Base-by-base conservation (phyloP, 305 asterid genomes). In the Ajuga reptans region DNA sequence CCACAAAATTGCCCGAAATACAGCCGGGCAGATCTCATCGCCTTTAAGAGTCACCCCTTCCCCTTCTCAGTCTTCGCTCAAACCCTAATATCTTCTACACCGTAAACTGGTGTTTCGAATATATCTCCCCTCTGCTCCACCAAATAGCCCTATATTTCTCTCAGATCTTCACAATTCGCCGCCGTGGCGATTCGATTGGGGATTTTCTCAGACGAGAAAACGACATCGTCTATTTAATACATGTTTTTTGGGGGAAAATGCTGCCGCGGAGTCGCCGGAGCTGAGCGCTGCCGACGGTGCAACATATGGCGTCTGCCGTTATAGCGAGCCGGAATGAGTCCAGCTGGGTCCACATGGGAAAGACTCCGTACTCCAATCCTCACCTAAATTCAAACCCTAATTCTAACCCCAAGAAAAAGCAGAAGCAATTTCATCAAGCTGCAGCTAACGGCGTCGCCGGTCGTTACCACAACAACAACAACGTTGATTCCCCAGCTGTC, bases 331-430 rank as follows among this genome's bases (percentile, higher is more conserved):
- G 81, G 74, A 89, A 93, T 85, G 96, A 93, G 71, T 77, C 97
- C 61, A 84, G 81, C 89, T 90, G 95, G 92, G 91, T 77, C 57
- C 96, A 80, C 85, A 90, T 89, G 97, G 99, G 92, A 76, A 87
- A 92, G 73, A 77, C 81, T 77, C 90, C 92, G 52, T 82, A 72
- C 85, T 72, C 89, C 29, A 81, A 80, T 75, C 77, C 81, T 37
- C 84, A 79, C 78, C 84, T 87, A 59, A 88, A 72, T 68, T 37
- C 82, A 33, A 82, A 84, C 88, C 92, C 95, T 78, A 86, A 87
- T 78, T 87, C 91, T 76, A 88, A 85, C 84, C 86, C 95, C 3
- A 89, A 91, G 79, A 87, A 89, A 49, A 88, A 84, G 83, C 95
- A 81, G 71, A 90, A 93, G 81, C 85, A 87, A 74, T 83, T 84